Evolutionary conservation across 306 rosid genomes (phyloP).

Genomic region (Boehmeria nivea): DNA sequence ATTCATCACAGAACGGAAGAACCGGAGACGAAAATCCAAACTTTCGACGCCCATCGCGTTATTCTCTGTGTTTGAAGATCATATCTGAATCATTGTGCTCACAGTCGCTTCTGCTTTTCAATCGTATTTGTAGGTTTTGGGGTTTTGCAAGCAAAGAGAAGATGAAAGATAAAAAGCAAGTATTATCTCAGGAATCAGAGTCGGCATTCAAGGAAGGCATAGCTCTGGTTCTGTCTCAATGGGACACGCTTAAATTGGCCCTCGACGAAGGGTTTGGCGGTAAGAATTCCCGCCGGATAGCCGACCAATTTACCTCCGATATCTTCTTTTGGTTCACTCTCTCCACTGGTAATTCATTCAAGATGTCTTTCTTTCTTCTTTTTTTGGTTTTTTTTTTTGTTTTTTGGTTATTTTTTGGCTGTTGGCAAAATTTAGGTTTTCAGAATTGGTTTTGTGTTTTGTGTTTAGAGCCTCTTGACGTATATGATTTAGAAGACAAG

Average conservation of each 20-base stretch:
- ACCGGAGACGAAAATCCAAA: too few relatives aligned
- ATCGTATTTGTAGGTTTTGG: too few relatives aligned
- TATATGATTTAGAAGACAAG: conserved; percentile 65
- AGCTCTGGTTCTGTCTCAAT: conserved; percentile 32
- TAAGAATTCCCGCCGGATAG: conserved; percentile 46
- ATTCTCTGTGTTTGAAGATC: too few relatives aligned
- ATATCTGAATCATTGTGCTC: too few relatives aligned
- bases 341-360: conserved; percentile 29
- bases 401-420: too few relatives aligned
- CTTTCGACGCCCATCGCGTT: too few relatives aligned
- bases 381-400: not conserved
- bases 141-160: too few relatives aligned
- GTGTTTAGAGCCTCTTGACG: conserved; percentile 47
- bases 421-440: too few relatives aligned
- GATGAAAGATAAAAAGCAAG: too few relatives aligned
- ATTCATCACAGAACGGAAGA: too few relatives aligned
- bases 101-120: too few relatives aligned
- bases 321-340: conserved; percentile 45
- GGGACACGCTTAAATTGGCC: conserved; percentile 60
- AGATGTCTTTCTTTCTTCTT: too few relatives aligned
- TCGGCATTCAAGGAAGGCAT: conserved; percentile 47
- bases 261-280: conserved; percentile 82
- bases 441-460: not conserved
- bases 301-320: conserved; percentile 34
- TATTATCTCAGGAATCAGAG: conserved; percentile 1